Base-by-base conservation (phyloP, 78 protist genomes). In the Polysphondylium violaceum region DNA sequence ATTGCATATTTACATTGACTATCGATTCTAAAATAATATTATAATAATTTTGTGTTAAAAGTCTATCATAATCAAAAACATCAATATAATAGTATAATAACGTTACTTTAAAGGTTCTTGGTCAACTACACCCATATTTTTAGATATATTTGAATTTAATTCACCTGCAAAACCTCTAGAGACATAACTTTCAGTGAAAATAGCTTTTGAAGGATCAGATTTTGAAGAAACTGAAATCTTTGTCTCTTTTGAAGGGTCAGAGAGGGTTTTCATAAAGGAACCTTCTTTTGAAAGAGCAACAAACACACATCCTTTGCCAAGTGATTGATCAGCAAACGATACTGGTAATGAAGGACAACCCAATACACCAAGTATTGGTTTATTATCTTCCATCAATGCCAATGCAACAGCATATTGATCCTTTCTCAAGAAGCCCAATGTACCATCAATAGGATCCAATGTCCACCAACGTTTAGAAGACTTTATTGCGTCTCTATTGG, bases 1-100 rank as follows among this genome's bases (percentile, higher is more conserved):
- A 78, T 74, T 8, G 88, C 94, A 58, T 90, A 90, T 85, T 90
- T 90, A 76, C 90, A 78, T 68, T 90, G 94, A 85, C 90, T 81
- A 59, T 90, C 94, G 21, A 90, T 79, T 67, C 92, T 75, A 60
- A 17, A 38, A 23, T 63, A n/a, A 50, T 6, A 19, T 59, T 12
- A 23, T 35, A 19, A 14, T 7, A 11, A 63, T 25, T 23, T 12
- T n/a, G n/a, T n/a, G n/a, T n/a, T n/a, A n/a, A n/a, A n/a, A n/a
- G n/a, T n/a, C n/a, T n/a, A n/a, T n/a, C n/a, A n/a, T n/a, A n/a
- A n/a, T 29, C 33, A 2, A 56, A 17, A n/a, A 56, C 12, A n/a
- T 56, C 12, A n/a, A n/a, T 17, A 17, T 6, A 25, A 14, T n/a
- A 38, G 2, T 27, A 31, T 74, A 19, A 23, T 36, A 21, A 47